These are phyloP conservation scores for Aspergillus phoenicis DNA, from an alignment of 2,329 filamentous ascomycete genomes.

Conservation along the genomic window DNA sequence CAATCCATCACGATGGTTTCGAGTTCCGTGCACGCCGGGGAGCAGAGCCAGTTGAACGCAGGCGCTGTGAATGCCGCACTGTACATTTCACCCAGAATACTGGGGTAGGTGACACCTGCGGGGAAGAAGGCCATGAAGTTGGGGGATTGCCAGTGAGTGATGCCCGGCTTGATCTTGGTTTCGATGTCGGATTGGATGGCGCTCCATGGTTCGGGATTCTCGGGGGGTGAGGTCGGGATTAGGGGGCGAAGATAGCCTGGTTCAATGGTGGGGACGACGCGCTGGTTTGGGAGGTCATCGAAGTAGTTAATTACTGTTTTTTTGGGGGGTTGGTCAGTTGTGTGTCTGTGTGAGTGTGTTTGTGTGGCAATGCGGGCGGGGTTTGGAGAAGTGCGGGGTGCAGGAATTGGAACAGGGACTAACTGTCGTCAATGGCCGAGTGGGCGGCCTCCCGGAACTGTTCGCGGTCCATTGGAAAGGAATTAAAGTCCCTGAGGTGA, in stretches of 20 bases:
- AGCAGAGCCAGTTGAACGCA: constrained; percentile 97
- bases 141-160: constrained; percentile 93
- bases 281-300: constrained; percentile 68
- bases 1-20: constrained; percentile 94
- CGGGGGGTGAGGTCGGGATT: constrained; percentile 69
- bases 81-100: constrained; percentile 91
- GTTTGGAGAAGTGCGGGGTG: not conserved
- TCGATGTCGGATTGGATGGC: constrained; percentile 83
- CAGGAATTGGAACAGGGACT: constrained; percentile 33
- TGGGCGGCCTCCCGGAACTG: constrained; percentile 78
- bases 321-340: constrained; percentile 7
- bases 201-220: constrained; percentile 70
- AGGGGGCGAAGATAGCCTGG: constrained; percentile 84
- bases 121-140: constrained; percentile 98
- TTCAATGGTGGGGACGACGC: constrained; percentile 74
- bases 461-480: constrained; percentile 68
- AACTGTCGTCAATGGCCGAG: constrained; percentile 80
- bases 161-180: constrained; percentile 81
- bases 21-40: constrained; percentile 86
- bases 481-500: not conserved
- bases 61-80: constrained; percentile 84
- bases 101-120: constrained; percentile 75
- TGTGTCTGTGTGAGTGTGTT: not conserved
- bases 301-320: constrained; percentile 77
- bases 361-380: not conserved